Conservation (phyloP, 306 rosid genomes). For the Quercus berberidifolia region DNA sequence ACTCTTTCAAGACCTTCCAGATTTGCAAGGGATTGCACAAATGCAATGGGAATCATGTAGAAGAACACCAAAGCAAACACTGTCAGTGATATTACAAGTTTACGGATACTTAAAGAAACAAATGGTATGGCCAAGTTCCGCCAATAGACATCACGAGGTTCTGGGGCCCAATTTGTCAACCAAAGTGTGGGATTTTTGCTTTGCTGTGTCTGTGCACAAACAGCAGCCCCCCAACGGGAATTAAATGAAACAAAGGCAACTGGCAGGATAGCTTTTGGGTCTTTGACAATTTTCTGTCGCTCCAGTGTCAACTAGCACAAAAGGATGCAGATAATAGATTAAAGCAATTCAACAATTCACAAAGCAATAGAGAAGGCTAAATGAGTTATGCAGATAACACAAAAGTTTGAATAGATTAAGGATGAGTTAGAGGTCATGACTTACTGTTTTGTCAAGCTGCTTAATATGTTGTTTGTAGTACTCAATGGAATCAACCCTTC, state of each 20-base stretch:
- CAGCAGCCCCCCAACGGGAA: slow-evolving; percentile 95
- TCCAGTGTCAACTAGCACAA: slow-evolving; percentile 65
- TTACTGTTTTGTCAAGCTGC: slow-evolving; percentile 68
- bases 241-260: slow-evolving; percentile 87
- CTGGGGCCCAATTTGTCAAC: slow-evolving; percentile 98
- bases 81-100: slow-evolving; percentile 52
- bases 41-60: slow-evolving; percentile 98
- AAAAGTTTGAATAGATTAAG: background rate
- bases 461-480: slow-evolving; percentile 60
- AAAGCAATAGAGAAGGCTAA: slow-evolving; percentile 4
- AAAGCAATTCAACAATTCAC: slow-evolving; percentile 8
- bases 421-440: slow-evolving; percentile 23
- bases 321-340: slow-evolving; percentile 9
- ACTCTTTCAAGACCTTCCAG: slow-evolving; percentile 97
- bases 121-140: slow-evolving; percentile 91
- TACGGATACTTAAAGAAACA: slow-evolving; percentile 75
- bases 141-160: slow-evolving; percentile 88
- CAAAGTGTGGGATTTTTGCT: slow-evolving; percentile 90
- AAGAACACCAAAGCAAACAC: slow-evolving; percentile 94
- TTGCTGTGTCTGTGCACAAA: slow-evolving; percentile 97
- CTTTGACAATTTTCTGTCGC: slow-evolving; percentile 77
- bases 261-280: slow-evolving; percentile 69
- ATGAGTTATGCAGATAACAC: background rate
- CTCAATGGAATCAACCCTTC: slow-evolving; percentile 75
- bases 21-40: slow-evolving; percentile 97